Base-by-base conservation (phyloP, 352 stramenopile species). In the Globisporangium emineosum region DNA sequence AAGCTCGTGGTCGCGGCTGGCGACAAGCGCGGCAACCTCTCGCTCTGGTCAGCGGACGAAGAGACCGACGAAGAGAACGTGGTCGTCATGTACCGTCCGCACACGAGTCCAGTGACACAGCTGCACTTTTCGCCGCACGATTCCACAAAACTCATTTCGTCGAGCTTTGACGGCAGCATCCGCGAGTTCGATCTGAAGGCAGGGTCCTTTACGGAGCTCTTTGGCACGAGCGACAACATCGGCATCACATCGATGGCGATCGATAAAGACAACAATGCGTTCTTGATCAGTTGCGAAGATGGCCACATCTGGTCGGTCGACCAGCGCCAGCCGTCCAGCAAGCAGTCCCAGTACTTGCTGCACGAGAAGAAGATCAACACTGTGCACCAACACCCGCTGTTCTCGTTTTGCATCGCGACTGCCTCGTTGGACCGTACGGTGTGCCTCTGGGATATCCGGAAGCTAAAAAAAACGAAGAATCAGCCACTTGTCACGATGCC, bases 321-420 rank as follows among this genome's bases (percentile, higher is more conserved):
- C 57, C 69, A 67, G 30, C 80, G 87, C 13, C 60, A 73, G n/a
- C 13, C 29, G 5, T 66, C 59, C 9, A 60, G 60, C 27, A 76
- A 70, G 49, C 66, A 68, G 17, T 70, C 73, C 6, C 68, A 32
- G 9, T 93, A 81, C 56, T 13, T 67, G 13, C 61, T 93, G 21
- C 87, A 96, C 42, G 87, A 93, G 56, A 94, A 93, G 65, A 96
- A 93, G 72, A 74, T 94, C 56, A 93, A 96, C 61, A 96, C 87
- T 0, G 84, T 96, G n/a, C 75, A 88, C 52, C 71, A 83, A 54
- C 87, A 96, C 47, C 83, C 87, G 10, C 67, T 60, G 13, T 60
- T 75, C 3, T 62, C 87, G 29, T 83, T 83, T 63, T 90, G 78
- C 52, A 65, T 94, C 29, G 86, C 79, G 32, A 96, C 87, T 1